Evolutionary conservation across 345 rosid species (phyloP).

Genomic region (Bruguiera gymnorhiza): DNA sequence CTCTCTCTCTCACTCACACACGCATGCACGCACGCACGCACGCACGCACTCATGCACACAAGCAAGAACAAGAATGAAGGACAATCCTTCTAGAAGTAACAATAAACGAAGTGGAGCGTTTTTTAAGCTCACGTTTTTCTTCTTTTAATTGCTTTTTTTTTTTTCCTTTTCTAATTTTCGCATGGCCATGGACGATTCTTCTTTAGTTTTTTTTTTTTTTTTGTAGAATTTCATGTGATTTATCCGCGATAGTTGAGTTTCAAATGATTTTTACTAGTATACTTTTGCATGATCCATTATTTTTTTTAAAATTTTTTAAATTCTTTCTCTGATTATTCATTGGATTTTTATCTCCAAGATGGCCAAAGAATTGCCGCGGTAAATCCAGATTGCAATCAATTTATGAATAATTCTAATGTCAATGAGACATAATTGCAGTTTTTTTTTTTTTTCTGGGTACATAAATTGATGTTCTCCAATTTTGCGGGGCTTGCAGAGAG

Average conservation of each 20-base stretch:
- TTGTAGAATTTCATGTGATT: no score
- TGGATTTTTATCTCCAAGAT: neutral
- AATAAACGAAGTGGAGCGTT: neutral
- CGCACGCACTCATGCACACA: no score
- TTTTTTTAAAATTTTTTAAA: neutral
- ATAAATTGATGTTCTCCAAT: neutral
- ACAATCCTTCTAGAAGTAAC: neutral
- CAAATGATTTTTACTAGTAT: no score
- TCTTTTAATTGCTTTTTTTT: no score
- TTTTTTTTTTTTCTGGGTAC: neutral
- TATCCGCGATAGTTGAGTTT: no score
- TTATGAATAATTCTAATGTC: neutral
- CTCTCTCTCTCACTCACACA: no score
- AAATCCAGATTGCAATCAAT: neutral
- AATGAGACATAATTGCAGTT: neutral
- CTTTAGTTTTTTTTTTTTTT: no score
- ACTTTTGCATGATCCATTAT: neutral
- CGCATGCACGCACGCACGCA: no score
- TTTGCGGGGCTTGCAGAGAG: slow-evolving; percentile 5
- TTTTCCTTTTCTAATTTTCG: no score
- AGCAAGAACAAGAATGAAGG: no score
- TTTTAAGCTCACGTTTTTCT: neutral
- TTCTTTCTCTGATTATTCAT: neutral
- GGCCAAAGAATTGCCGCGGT: neutral
- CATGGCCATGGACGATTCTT: no score